These are phyloP conservation scores for Sugiyamaella novakii DNA, from an alignment of 1,139 yeast genomes.

Conservation along the genomic window DNA sequence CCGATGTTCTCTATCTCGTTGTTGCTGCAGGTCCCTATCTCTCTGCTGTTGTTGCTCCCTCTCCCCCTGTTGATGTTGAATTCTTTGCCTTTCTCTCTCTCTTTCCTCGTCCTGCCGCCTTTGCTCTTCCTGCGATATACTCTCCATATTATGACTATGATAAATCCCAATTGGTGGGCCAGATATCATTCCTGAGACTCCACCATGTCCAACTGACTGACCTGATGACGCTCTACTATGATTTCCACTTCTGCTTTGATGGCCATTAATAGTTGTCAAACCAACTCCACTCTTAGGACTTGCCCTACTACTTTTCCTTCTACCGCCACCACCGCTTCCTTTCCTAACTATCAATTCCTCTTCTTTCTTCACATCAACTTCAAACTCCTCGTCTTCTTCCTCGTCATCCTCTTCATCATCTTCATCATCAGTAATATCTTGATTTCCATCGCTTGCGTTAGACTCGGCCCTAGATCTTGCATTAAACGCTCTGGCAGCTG, in stretches of 20 bases:
- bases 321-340: constrained; percentile 12
- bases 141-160: constrained; percentile 12
- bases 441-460: constrained; percentile 17
- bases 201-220: neutral
- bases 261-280: constrained; percentile 10
- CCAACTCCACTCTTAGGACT: constrained; percentile 10
- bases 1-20: constrained; percentile 20
- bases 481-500: constrained; percentile 15
- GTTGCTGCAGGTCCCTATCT: constrained; percentile 21
- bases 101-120: constrained; percentile 8
- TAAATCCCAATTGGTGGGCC: constrained; percentile 10
- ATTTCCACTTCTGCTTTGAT: constrained; percentile 3
- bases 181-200: neutral
- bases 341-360: constrained; percentile 32
- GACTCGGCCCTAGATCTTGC: constrained; percentile 8
- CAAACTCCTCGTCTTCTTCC: constrained; percentile 34
- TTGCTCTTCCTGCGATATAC: constrained; percentile 2
- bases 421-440: constrained; percentile 31
- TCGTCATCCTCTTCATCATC: constrained; percentile 25
- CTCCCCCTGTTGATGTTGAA: neutral
- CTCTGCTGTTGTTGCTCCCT: constrained; percentile 25
- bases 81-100: neutral
- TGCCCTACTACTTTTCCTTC: constrained; percentile 6
- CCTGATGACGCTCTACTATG: constrained; percentile 9
- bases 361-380: constrained; percentile 29